A percentile compares a stretch with the other conserved stretches of the same genome.
Conservation (phyloP, 192 early-diverging fungal genomes). For the Powellomyces hirtus region DNA sequence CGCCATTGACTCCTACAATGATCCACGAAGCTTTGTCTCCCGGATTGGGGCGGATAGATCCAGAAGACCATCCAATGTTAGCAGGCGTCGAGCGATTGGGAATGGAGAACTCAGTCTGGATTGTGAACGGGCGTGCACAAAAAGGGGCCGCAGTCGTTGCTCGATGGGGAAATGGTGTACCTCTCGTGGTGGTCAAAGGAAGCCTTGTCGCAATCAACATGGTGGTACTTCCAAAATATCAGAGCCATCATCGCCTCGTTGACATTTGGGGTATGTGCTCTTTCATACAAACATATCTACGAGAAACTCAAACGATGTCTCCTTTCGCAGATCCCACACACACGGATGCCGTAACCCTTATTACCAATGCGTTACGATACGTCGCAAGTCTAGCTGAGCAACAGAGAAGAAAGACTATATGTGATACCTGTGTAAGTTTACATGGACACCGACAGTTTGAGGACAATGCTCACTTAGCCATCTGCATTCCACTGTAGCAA, state of each 20-base stretch:
- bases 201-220: slow-evolving; percentile 1
- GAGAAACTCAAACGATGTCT: too few relatives aligned
- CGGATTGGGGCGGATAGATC: not conserved
- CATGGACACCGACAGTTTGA: not conserved
- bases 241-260: not conserved
- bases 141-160: not conserved
- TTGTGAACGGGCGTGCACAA: not conserved
- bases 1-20: not conserved
- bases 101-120: not conserved
- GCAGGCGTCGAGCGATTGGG: not conserved
- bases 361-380: not conserved
- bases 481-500: not conserved
- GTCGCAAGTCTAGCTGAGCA: not conserved
- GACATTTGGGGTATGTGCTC: not conserved
- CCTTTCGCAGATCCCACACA: not conserved
- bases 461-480: not conserved
- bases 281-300: not conserved
- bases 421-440: not conserved
- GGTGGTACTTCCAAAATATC: not conserved
- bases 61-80: not conserved
- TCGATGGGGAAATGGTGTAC: not conserved
- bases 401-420: not conserved
- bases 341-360: not conserved
- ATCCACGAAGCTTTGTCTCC: not conserved
- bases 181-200: not conserved